phyloP scores from a whole-genome alignment of 345 rosid genomes.

The Acer yangbiense region DNA sequence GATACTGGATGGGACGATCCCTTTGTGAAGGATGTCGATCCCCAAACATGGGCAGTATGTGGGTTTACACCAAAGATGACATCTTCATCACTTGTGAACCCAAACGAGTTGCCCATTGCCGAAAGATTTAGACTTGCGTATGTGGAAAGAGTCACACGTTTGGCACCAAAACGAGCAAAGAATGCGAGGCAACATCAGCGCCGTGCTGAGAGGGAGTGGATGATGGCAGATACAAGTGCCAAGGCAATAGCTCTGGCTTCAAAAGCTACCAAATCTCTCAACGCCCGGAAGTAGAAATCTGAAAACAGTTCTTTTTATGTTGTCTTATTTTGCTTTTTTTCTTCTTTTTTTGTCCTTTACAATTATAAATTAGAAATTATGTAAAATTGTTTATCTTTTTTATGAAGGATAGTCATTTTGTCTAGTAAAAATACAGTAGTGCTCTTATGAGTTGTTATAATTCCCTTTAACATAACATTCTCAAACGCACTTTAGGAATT shows the following conservation, averaged over 20 bases:
- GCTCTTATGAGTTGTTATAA: no score
- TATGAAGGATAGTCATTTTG: no score
- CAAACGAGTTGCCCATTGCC: conserved; percentile 63
- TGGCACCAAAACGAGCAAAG: conserved; percentile 94
- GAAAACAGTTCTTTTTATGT: not conserved
- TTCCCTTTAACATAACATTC: no score
- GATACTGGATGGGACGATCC: conserved; percentile 58
- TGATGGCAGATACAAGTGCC: conserved; percentile 51
- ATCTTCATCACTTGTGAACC: conserved; percentile 27
- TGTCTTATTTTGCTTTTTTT: no score
- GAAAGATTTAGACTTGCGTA: conserved; percentile 89
- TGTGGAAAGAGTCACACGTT: conserved; percentile 63
- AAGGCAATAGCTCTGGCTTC: conserved; percentile 71
- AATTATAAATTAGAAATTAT: no score
- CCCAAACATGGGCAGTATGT: conserved; percentile 55
- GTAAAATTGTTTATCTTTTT: no score
- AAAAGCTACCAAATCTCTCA: conserved; percentile 51
- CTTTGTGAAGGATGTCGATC: conserved; percentile 60
- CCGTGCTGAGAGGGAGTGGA: conserved; percentile 80
- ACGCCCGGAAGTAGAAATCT: conserved; percentile 33
- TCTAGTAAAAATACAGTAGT: no score
- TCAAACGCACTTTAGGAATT: no score
- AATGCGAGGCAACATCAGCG: conserved; percentile 85
- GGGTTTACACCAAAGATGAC: conserved; percentile 35
- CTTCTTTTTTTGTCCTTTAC: no score